Percentiles rank a stretch among this genome's conserved stretches.
Conservation (phyloP, 148 eudicot genomes). For the Euryodendron excelsum region DNA sequence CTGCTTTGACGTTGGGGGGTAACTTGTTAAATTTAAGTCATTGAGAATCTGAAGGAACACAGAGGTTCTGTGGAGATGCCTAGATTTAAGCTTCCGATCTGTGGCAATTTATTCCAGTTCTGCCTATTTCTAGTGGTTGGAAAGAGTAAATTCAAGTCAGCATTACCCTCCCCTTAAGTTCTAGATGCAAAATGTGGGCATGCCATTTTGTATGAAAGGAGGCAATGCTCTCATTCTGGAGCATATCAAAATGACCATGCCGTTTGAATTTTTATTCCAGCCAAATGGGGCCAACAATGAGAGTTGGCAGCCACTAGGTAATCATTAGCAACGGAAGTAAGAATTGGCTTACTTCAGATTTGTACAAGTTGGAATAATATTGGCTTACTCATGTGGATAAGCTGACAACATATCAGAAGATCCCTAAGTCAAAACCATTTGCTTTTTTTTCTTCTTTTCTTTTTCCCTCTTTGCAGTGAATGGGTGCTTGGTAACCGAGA, state of each 20-base stretch:
- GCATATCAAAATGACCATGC: neutral
- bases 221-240: neutral
- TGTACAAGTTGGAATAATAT: neutral
- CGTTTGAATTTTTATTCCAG: conserved; percentile 7
- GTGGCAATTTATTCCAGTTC: neutral
- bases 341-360: neutral
- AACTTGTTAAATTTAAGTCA: neutral
- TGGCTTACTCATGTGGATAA: neutral
- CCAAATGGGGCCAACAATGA: neutral
- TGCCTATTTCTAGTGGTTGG: neutral
- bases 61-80: neutral
- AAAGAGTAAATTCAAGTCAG: neutral
- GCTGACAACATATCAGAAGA: neutral
- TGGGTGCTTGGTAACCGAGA: conserved; percentile 98
- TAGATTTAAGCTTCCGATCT: neutral
- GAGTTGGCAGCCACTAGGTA: neutral
- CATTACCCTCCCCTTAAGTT: neutral
- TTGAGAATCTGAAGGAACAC: neutral
- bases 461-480: conserved; percentile 57
- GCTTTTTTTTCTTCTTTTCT: neutral
- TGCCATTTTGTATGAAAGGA: neutral
- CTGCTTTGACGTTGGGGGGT: neutral
- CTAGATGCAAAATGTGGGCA: neutral
- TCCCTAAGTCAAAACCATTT: neutral
- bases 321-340: neutral